phyloP scores from a whole-genome alignment of 1,139 yeast species.

The Geotrichum cucujoidarum region DNA sequence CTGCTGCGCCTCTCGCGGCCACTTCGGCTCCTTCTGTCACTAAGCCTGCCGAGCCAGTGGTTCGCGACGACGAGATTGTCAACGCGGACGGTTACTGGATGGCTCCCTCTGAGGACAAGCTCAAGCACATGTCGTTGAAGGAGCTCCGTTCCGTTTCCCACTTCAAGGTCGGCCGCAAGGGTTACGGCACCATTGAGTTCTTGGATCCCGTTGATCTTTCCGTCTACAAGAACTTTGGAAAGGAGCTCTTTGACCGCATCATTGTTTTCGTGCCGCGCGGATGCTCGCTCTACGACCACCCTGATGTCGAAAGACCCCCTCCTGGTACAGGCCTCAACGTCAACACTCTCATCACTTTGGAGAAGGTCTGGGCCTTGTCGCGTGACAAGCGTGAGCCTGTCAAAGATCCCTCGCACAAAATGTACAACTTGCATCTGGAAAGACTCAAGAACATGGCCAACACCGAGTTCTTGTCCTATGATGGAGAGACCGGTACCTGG shows the following conservation, averaged over 20 bases:
- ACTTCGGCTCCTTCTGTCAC: conserved; percentile 1
- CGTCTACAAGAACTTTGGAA: conserved; percentile 44
- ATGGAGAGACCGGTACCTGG: conserved; percentile 79
- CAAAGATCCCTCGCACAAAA: conserved; percentile 70
- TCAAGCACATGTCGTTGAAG: conserved; percentile 54
- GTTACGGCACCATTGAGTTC: conserved; percentile 73
- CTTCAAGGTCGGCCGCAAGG: conserved; percentile 75
- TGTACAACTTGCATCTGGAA: conserved; percentile 63
- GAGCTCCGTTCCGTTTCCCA: conserved; percentile 61
- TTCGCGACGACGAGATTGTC: conserved; percentile 40
- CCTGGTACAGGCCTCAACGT: conserved; percentile 79
- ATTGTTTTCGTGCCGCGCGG: conserved; percentile 57
- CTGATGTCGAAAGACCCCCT: conserved; percentile 48
- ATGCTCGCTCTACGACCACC: conserved; percentile 58
- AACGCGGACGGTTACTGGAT: conserved; percentile 81
- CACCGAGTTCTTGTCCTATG: conserved; percentile 68
- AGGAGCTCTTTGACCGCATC: conserved; percentile 59
- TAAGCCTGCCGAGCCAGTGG: conserved; percentile 6
- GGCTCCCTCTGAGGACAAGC: conserved; percentile 64
- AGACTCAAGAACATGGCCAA: conserved; percentile 58
- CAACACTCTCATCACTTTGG: conserved; percentile 65
- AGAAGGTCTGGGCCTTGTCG: conserved; percentile 72
- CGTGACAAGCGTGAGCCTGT: conserved; percentile 70
- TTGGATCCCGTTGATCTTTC: conserved; percentile 79
- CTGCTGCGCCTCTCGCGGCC: conserved; percentile 1